A percentile compares a stretch with the other conserved stretches of the same genome.
Conservation (phyloP, 495 filamentous ascomycete species). For the Aspergillus sparsus region DNA sequence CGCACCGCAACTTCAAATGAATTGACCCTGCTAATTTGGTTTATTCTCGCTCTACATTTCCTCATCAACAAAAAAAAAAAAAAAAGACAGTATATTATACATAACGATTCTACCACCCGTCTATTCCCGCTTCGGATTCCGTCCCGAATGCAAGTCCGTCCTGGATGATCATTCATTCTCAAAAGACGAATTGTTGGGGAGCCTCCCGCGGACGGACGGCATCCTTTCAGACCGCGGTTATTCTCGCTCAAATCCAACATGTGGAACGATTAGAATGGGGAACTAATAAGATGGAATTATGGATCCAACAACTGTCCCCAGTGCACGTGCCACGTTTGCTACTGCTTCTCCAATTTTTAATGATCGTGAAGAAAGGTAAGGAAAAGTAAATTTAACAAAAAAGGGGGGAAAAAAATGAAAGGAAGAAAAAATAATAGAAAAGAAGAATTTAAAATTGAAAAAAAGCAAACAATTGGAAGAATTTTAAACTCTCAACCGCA, state of each 20-base stretch:
- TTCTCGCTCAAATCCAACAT: neutral
- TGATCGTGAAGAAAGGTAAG: no score
- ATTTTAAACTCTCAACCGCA: slow-evolving; percentile 1
- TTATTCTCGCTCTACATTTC: neutral
- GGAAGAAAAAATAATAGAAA: neutral
- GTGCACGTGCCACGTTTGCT: neutral
- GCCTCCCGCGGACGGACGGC: slow-evolving; percentile 19
- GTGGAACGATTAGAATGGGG: no score
- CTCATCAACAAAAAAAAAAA: no score
- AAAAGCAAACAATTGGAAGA: neutral
- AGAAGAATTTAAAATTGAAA: neutral
- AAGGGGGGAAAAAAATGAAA: neutral
- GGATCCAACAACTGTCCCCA: neutral
- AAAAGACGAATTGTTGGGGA: neutral
- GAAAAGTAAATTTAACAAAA: no score
- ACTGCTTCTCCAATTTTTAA: no score
- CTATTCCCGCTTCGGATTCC: neutral
- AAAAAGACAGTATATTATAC: no score
- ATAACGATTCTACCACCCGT: no score
- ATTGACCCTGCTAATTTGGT: neutral
- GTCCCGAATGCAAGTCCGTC: neutral
- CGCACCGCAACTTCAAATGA: neutral
- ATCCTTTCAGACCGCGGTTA: slow-evolving; percentile 21
- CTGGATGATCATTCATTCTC: no score
- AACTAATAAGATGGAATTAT: neutral